These are phyloP conservation scores for Cinnamomum chago DNA, from an alignment of 164 flowering plant genomes.

Conservation along the genomic window DNA sequence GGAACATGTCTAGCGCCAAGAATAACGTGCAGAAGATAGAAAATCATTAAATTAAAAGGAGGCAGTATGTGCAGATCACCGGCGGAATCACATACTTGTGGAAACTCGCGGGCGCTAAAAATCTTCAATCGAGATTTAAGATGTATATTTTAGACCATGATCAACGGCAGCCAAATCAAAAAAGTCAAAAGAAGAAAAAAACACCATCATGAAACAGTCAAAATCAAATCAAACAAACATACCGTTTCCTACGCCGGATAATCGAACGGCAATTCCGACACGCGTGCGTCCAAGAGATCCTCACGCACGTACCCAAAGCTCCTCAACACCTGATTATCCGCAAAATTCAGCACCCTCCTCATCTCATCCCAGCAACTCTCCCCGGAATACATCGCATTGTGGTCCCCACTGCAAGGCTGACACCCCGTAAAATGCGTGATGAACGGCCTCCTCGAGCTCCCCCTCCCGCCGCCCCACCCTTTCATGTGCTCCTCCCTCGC, in stretches of 20 bases:
- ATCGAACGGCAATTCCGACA: conserved; percentile 54
- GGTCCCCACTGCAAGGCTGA: conserved; percentile 89
- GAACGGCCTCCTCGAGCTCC: conserved; percentile 67
- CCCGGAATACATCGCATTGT: conserved; percentile 59
- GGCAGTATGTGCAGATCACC: no score
- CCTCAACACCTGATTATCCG: conserved; percentile 88
- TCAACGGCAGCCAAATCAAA: not conserved
- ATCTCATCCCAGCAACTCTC: conserved; percentile 71
- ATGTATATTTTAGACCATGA: not conserved
- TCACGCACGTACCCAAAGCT: conserved; percentile 58
- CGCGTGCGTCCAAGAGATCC: conserved; percentile 37
- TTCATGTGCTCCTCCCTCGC: conserved; percentile 44
- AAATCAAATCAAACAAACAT: not conserved
- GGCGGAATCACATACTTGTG: no score
- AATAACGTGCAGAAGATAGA: no score
- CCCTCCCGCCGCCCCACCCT: conserved; percentile 38
- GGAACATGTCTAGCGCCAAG: not conserved
- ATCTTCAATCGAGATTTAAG: no score
- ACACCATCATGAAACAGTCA: no score
- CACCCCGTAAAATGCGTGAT: conserved; percentile 96
- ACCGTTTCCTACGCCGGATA: conserved; percentile 12
- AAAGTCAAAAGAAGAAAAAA: no score
- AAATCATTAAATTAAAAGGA: no score
- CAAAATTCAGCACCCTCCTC: conserved; percentile 66
- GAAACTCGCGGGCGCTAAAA: no score